Conservation (phyloP, 257 asterid species). For the Catharanthus roseus region DNA sequence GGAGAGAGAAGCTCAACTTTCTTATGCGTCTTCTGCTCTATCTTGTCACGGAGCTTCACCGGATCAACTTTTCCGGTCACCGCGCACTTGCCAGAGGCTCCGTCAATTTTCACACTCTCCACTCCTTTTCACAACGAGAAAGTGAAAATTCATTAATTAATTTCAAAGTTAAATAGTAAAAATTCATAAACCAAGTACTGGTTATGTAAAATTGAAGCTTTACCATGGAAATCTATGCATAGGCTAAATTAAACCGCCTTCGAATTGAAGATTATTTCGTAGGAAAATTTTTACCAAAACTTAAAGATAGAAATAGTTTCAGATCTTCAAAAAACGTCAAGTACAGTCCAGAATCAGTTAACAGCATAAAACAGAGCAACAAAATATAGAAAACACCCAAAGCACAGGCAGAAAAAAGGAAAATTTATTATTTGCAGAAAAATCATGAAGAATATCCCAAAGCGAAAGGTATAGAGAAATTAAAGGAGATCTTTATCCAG, state of each 20-base stretch:
- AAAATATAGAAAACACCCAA: not conserved
- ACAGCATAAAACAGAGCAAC: not conserved
- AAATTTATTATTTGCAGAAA: not conserved
- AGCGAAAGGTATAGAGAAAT: not conserved
- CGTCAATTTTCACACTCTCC: conserved; percentile 37
- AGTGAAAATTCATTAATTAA: not conserved
- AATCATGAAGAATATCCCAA: not conserved
- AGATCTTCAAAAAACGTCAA: not conserved
- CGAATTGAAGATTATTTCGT: not conserved
- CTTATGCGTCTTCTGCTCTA: conserved; percentile 53
- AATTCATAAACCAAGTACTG: not conserved
- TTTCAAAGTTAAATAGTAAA: not conserved
- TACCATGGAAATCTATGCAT: no score
- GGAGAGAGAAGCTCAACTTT: conserved; percentile 60
- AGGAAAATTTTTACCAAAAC: not conserved
- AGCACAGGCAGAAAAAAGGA: not conserved
- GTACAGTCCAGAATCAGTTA: not conserved
- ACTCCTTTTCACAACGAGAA: conserved; percentile 25
- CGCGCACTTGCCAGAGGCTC: conserved; percentile 43
- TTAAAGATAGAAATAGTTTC: not conserved
- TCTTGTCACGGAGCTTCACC: conserved; percentile 45
- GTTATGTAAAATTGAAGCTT: not conserved
- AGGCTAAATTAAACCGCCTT: not conserved
- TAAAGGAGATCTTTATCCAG: not conserved
- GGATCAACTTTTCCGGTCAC: conserved; percentile 66